These are phyloP conservation scores for Helianthus annuus DNA, from an alignment of 129 eudicot species.

Conservation along the genomic window DNA sequence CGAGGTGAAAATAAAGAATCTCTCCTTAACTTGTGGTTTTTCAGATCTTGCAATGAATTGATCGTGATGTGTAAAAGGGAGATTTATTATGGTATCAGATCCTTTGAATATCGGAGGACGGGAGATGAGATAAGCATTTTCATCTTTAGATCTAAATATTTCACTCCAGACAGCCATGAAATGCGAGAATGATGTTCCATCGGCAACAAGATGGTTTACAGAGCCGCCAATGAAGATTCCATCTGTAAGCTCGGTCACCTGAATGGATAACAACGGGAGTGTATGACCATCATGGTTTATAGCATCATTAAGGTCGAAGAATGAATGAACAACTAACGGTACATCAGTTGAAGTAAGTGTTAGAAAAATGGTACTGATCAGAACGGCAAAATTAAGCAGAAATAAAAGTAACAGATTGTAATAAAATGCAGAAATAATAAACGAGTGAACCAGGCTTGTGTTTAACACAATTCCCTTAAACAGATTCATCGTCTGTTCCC, in stretches of 20 bases:
- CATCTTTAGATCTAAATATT: conserved; percentile 18
- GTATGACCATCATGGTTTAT: conserved; percentile 36
- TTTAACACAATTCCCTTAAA: too few species aligned
- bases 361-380: too few species aligned
- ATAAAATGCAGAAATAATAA: too few species aligned
- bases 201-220: conserved; percentile 42
- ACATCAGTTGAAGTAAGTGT: conserved; percentile 15
- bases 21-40: conserved; percentile 18
- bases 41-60: not conserved
- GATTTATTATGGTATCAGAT: not conserved
- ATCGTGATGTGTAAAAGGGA: conserved; percentile 10
- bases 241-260: conserved; percentile 55
- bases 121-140: not conserved
- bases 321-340: conserved; percentile 33
- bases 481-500: too few species aligned
- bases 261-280: conserved; percentile 43
- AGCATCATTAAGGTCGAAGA: conserved; percentile 38
- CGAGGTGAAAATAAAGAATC: conserved; percentile 39
- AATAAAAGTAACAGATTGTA: too few species aligned
- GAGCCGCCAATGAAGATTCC: conserved; percentile 53
- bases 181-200: conserved; percentile 59
- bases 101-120: conserved; percentile 34
- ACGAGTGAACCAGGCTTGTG: too few species aligned
- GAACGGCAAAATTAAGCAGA: too few species aligned
- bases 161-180: conserved; percentile 57